A percentile compares a stretch with the other conserved stretches of the same genome.
Evolutionary conservation across 768 basidiomycete genomes (phyloP).

Genomic region (Tulasnella sp.): DNA sequence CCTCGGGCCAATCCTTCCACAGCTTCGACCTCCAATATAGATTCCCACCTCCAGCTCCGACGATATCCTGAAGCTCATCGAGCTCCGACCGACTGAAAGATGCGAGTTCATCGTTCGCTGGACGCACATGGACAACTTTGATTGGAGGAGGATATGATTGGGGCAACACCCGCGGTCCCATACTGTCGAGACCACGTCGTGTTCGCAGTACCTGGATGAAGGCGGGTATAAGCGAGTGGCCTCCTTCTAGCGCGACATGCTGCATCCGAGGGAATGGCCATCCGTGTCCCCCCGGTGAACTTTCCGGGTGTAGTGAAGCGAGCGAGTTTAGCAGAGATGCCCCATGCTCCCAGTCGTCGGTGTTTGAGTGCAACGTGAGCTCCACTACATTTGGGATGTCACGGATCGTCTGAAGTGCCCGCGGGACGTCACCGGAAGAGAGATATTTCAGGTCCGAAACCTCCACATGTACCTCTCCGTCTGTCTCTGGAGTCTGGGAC

Average conservation of each 20-base stretch:
- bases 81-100: neutral
- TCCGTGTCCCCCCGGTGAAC: neutral
- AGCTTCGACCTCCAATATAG: too few species aligned
- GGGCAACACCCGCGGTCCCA: neutral
- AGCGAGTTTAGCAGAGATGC: neutral
- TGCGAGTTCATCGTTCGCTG: neutral
- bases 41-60: too few species aligned
- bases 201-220: neutral
- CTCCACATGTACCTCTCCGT: neutral
- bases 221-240: neutral
- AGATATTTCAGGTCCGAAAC: neutral
- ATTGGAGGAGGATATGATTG: neutral
- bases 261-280: neutral
- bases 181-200: neutral
- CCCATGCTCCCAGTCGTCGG: neutral
- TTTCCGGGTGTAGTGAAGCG: neutral
- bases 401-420: neutral
- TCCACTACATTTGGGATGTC: neutral
- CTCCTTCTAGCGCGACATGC: neutral
- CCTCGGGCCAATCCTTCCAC: too few species aligned
- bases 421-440: neutral
- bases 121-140: neutral
- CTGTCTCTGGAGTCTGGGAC: neutral
- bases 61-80: too few species aligned
- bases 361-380: neutral